These are phyloP conservation scores for Dryadomyces sulphureus DNA, from an alignment of 2,329 filamentous ascomycete genomes.

Conservation along the genomic window DNA sequence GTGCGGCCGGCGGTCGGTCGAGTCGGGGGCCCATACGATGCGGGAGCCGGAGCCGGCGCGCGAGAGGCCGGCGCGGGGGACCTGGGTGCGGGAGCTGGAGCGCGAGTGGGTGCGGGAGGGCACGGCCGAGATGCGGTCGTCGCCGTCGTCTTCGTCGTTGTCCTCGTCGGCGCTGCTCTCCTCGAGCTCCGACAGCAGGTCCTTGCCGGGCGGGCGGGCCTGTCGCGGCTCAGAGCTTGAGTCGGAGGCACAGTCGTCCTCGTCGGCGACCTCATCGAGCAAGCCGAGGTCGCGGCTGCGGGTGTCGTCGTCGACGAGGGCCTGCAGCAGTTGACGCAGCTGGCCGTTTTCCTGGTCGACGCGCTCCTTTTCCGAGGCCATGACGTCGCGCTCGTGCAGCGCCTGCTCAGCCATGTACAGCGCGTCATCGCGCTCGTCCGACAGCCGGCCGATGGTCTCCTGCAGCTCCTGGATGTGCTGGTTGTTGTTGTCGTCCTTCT, in stretches of 20 bases:
- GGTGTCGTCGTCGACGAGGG: not conserved
- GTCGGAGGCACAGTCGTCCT: not conserved
- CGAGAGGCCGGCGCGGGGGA: too few species aligned
- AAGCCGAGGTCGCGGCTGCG: too few species aligned
- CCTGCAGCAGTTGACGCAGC: not conserved
- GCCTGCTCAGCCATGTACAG: not conserved
- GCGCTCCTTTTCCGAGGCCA: not conserved
- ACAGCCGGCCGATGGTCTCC: not conserved
- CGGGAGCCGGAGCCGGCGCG: too few species aligned
- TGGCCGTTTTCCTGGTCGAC: not conserved
- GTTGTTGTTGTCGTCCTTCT: not conserved
- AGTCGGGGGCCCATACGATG: too few species aligned
- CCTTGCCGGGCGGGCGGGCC: not conserved
- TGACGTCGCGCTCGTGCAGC: not conserved
- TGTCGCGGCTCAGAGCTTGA: too few species aligned
- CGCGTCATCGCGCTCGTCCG: slow-evolving; percentile 1
- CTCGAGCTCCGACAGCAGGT: not conserved
- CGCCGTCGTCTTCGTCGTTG: not conserved
- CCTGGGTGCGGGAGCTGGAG: too few species aligned
- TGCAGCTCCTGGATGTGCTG: not conserved
- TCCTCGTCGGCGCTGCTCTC: not conserved
- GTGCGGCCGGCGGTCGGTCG: too few species aligned
- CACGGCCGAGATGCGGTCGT: not conserved
- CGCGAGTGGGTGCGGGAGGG: too few species aligned
- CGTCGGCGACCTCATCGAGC: not conserved